Evolutionary conservation across 345 rosid species (phyloP), one percentile per base, ranked within the genome.

Genomic region (Boechera retrofracta): DNA sequence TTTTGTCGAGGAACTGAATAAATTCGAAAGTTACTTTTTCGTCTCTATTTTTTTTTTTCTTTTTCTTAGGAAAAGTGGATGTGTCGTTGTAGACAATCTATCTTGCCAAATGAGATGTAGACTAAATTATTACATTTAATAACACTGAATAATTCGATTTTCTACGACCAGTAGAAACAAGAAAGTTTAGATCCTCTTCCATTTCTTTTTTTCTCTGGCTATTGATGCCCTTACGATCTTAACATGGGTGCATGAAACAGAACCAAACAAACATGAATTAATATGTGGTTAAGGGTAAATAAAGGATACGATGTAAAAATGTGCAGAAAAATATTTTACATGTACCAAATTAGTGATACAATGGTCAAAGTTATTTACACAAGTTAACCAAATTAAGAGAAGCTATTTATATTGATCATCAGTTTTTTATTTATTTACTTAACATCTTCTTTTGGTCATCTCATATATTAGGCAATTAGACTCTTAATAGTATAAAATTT

Each of bases 31-130:
- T 18, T 60, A 66, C 58, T 45, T 74, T 45, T 8, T 26, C 3
- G 21, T 3, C 1, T 28, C 29, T 28, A 2, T 44, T 15, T 44
- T 21, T 10, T 15, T 2, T 47, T 47, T n/a, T n/a, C 10, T 44
- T 21, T 10, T 15, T 0, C n/a, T 47, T n/a, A 6, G 3, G 6
- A 47, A 45, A 47, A 2, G 51, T 62, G 41, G 49, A 62, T 41
- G 49, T 24, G 49, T 62, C 47, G 33, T 62, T 59, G 13, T 10
- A 61, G 78, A 65, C 51, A 64, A 44, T 31, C 2, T 10, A 74
- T 18, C 32, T 56, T 66, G 59, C 66, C 59, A 26, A 66, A 57
- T 56, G 32, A 13, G 48, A 57, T 16, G 59, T 66, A 36, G 66
- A 75, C 58, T 47, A 7, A 7, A 24, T 21, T 21, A 21, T 21